Conservation (phyloP, 805 yeast species). For the Candida namnaoensis region DNA sequence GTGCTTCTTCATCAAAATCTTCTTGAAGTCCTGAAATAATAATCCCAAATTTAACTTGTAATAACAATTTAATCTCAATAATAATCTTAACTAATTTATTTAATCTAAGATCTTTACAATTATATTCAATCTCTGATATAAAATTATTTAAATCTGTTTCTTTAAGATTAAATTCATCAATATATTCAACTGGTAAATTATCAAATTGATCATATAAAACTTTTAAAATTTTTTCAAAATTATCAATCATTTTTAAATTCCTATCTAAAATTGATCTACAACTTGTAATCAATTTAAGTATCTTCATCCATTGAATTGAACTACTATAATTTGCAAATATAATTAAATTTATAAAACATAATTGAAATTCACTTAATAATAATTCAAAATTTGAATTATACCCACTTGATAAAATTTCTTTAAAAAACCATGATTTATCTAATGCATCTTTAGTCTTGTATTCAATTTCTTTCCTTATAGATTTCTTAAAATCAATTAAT, state of each 20-base stretch:
- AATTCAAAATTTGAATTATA: slow-evolving; percentile 21
- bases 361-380: slow-evolving; percentile 45
- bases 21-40: slow-evolving; percentile 8
- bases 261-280: slow-evolving; percentile 11
- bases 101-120: slow-evolving; percentile 12
- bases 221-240: slow-evolving; percentile 21
- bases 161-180: slow-evolving; percentile 21
- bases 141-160: slow-evolving; percentile 10
- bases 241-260: slow-evolving; percentile 13
- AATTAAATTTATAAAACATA: slow-evolving; percentile 38
- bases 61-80: slow-evolving; percentile 7
- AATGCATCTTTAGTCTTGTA: slow-evolving; percentile 41
- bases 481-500: slow-evolving; percentile 29
- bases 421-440: slow-evolving; percentile 57
- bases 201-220: slow-evolving; percentile 28
- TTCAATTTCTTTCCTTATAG: slow-evolving; percentile 21
- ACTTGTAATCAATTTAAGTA: slow-evolving; percentile 34
- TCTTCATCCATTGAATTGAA: slow-evolving; percentile 52
- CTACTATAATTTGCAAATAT: slow-evolving; percentile 57
- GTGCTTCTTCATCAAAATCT: slow-evolving; percentile 15
- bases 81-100: slow-evolving; percentile 9
- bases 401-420: slow-evolving; percentile 19
- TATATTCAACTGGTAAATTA: slow-evolving; percentile 33
- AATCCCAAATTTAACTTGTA: slow-evolving; percentile 9
- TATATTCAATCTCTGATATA: slow-evolving; percentile 16